Percentiles rank a stretch among this genome's conserved stretches.
phyloP scores from a whole-genome alignment of 805 yeast species.

The Maudiozyma barnettii region DNA sequence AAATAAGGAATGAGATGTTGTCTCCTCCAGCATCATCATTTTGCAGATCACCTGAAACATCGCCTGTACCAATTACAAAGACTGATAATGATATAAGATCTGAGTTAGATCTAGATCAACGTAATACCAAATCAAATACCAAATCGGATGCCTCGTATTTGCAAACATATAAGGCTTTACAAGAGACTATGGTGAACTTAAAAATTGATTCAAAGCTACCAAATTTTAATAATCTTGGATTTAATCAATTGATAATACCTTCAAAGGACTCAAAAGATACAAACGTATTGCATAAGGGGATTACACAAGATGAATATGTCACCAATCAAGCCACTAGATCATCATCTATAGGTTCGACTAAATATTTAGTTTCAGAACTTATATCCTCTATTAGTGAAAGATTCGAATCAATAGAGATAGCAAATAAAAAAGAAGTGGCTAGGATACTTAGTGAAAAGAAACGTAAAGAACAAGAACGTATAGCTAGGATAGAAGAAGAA shows the following conservation, averaged over 20 bases:
- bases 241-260: background rate
- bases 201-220: slow-evolving; percentile 5
- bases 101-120: too few relatives aligned
- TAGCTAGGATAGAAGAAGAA: slow-evolving; percentile 3
- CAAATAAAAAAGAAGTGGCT: slow-evolving; percentile 7
- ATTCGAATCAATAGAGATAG: slow-evolving; percentile 5
- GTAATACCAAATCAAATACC: too few relatives aligned
- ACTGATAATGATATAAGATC: background rate
- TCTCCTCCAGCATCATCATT: background rate
- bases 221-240: background rate
- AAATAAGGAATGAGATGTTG: too few relatives aligned
- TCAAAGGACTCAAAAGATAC: too few relatives aligned
- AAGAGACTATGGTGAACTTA: background rate
- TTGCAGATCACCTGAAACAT: background rate
- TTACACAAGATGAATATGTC: background rate
- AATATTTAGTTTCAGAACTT: slow-evolving; percentile 3
- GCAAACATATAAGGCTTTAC: too few relatives aligned
- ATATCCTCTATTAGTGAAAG: slow-evolving; percentile 6
- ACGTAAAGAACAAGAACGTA: slow-evolving; percentile 4
- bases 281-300: too few relatives aligned
- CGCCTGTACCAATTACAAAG: background rate
- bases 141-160: too few relatives aligned
- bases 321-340: background rate
- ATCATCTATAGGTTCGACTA: background rate
- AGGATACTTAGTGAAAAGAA: slow-evolving; percentile 3